Base-by-base conservation (phyloP, 2,329 filamentous ascomycete species). In the Penicillium freii region DNA sequence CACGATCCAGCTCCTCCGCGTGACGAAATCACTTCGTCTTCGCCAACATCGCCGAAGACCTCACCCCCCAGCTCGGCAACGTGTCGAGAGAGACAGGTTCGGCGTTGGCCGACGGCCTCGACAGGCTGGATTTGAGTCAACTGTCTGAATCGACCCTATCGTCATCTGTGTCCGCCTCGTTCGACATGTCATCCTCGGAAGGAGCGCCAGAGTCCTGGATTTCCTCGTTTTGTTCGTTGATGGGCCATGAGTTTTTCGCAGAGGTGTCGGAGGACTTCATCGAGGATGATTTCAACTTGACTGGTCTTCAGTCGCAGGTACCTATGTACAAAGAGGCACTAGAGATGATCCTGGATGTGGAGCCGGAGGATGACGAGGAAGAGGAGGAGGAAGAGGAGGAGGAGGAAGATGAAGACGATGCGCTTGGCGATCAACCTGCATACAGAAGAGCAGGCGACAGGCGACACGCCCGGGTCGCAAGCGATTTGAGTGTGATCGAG, bases 211-310 rank as follows among this genome's bases (percentile, higher is more conserved):
- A 99, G 81, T 96, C 92, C 55, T 99, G 94, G 94, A 97, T 99
- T 80, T 89, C 91, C 62, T 95, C 92, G 57, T 99, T 97, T 76
- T 99, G 94, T 81, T 92, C 91, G 39, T 82, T 97, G 45, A 84
- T 97, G 59, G 94, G 94, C 61, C 94, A 99, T 75, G 94, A 99
- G 77, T 99, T 97, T 80, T 99, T 99, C 76, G 94, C 94, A 62
- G 94, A 99, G 80, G 93, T 99, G 50, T 94, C 91, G 45, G 94
- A 99, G 78, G 94, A 99, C 71, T 99, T 99, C 70, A 97, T 99
- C 72, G 94, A 99, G 76, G 94, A 99, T 86, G 94, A 99, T 77
- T 99, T 99, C 82, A 99, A 99, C 77, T 82, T 99, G 64, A 99
- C 94, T 0, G 94, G 94, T 49, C 82, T 99, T 69, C 92, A 96